Percentiles rank a stretch among this genome's conserved stretches.
Conservation (phyloP, 2,329 filamentous ascomycete species). For the Cercospora berteroae region DNA sequence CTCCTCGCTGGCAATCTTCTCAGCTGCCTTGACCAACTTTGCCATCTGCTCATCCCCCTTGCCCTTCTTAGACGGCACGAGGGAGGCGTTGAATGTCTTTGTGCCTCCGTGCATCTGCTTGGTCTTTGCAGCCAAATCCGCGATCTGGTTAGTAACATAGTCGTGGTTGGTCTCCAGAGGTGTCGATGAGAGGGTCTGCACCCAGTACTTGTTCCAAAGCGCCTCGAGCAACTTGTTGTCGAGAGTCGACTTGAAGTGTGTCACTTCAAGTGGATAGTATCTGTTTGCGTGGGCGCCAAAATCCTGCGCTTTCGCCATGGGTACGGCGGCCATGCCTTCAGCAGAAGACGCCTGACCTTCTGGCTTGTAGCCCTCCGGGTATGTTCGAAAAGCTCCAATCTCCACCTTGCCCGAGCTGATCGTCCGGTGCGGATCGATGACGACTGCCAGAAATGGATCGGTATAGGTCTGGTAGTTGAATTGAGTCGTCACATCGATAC, state of each 20-base stretch:
- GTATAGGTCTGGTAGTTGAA: constrained; percentile 78
- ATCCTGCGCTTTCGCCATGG: constrained; percentile 89
- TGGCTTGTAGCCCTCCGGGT: constrained; percentile 69
- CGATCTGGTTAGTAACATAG: constrained; percentile 87
- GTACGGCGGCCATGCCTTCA: constrained; percentile 73
- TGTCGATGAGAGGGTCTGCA: constrained; percentile 87
- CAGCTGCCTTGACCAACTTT: constrained; percentile 62
- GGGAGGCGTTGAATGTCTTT: constrained; percentile 29
- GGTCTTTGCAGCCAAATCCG: constrained; percentile 81
- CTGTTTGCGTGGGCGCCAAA: constrained; percentile 88
- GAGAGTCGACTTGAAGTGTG: constrained; percentile 90
- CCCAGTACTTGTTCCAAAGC: constrained; percentile 99
- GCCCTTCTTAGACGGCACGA: constrained; percentile 29
- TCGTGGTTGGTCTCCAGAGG: constrained; percentile 90
- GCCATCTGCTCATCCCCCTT: constrained; percentile 52
- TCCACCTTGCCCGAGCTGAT: constrained; percentile 94
- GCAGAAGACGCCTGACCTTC: constrained; percentile 39
- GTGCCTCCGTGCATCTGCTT: constrained; percentile 44
- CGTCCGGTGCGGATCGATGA: constrained; percentile 94
- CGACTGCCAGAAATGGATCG: constrained; percentile 91
- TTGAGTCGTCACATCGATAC: constrained; percentile 92
- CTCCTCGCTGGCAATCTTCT: constrained; percentile 61
- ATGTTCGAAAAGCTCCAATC: constrained; percentile 94
- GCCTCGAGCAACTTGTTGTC: constrained; percentile 83
- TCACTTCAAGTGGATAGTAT: constrained; percentile 89